Evolutionary conservation across 2,329 filamentous ascomycete species (phyloP).

Genomic region (Pezicula rhizophila): DNA sequence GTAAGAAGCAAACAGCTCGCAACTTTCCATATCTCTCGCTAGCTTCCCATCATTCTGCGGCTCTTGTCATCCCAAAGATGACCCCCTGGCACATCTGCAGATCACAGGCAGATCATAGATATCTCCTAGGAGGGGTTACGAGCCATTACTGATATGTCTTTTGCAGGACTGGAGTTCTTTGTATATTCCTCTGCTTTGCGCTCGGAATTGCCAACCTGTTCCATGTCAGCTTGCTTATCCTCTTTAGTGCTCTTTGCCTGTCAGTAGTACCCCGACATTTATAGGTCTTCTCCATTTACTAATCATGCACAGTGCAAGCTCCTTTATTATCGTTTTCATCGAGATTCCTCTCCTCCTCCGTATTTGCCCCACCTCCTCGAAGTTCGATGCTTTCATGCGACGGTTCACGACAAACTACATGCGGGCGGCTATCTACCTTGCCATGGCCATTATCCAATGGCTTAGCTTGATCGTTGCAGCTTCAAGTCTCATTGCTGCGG

Average conservation of each 20-base stretch:
- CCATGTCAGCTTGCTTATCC: conserved; percentile 39
- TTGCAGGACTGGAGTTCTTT: conserved; percentile 60
- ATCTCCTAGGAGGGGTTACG: conserved; percentile 7
- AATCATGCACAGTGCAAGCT: conserved; percentile 48
- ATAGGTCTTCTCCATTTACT: conserved; percentile 2
- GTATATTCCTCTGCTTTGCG: conserved; percentile 66
- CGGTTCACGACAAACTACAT: conserved; percentile 94
- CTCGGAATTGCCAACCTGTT: conserved; percentile 65
- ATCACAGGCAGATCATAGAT: conserved; percentile 2
- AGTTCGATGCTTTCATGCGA: conserved; percentile 85
- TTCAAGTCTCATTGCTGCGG: conserved; percentile 79
- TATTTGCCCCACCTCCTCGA: conserved; percentile 90
- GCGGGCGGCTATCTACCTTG: conserved; percentile 78
- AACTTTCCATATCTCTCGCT: neutral
- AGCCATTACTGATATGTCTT: conserved; percentile 8
- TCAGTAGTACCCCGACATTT: conserved; percentile 30
- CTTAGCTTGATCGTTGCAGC: conserved; percentile 61
- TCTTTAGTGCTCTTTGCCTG: conserved; percentile 45
- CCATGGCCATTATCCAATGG: conserved; percentile 81
- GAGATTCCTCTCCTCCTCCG: conserved; percentile 91
- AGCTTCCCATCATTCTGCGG: neutral
- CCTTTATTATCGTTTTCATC: conserved; percentile 73
- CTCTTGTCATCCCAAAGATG: neutral
- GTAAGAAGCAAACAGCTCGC: conserved; percentile 39
- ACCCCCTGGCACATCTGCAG: too few relatives aligned